Conservation (phyloP, 2,329 filamentous ascomycete genomes). For the Fusarium chaquense region DNA sequence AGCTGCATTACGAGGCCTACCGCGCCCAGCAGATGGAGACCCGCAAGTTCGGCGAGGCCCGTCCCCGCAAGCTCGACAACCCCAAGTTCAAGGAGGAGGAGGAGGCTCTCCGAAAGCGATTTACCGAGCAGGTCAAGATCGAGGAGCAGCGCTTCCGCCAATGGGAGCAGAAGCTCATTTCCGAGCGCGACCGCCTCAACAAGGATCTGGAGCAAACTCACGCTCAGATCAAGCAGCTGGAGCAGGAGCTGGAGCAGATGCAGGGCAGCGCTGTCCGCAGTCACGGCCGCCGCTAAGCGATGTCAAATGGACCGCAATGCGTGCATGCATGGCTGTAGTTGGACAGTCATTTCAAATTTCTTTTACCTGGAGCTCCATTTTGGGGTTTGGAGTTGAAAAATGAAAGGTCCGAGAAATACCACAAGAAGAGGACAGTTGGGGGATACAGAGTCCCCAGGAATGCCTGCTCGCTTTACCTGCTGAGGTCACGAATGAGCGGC, state of each 20-base stretch:
- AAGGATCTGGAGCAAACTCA: constrained; percentile 99
- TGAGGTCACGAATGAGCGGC: constrained; percentile 22
- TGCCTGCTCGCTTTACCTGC: constrained; percentile 44
- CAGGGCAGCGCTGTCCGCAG: constrained; percentile 91
- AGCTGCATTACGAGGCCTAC: constrained; percentile 99
- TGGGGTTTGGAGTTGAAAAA: constrained; percentile 54
- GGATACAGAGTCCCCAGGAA: constrained; percentile 48
- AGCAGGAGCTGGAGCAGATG: constrained; percentile 92
- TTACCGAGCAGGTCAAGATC: constrained; percentile 99
- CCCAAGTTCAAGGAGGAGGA: constrained; percentile 99
- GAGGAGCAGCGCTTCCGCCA: constrained; percentile 99
- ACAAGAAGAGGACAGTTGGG: constrained; percentile 42
- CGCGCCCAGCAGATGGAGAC: constrained; percentile 99
- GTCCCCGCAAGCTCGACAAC: constrained; percentile 98
- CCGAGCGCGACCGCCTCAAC: constrained; percentile 98
- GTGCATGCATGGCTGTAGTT: constrained; percentile 46
- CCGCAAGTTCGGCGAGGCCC: constrained; percentile 97
- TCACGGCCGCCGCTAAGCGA: constrained; percentile 85
- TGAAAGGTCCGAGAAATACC: constrained; percentile 51
- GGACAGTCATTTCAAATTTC: constrained; percentile 48
- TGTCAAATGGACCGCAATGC: constrained; percentile 23
- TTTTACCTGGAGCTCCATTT: constrained; percentile 48
- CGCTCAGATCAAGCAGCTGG: constrained; percentile 90
- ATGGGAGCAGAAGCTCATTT: constrained; percentile 99
- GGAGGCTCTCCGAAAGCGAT: constrained; percentile 96